Base-by-base conservation (phyloP, 2,329 filamentous ascomycete species). In the Dothideomycetes sp. region DNA sequence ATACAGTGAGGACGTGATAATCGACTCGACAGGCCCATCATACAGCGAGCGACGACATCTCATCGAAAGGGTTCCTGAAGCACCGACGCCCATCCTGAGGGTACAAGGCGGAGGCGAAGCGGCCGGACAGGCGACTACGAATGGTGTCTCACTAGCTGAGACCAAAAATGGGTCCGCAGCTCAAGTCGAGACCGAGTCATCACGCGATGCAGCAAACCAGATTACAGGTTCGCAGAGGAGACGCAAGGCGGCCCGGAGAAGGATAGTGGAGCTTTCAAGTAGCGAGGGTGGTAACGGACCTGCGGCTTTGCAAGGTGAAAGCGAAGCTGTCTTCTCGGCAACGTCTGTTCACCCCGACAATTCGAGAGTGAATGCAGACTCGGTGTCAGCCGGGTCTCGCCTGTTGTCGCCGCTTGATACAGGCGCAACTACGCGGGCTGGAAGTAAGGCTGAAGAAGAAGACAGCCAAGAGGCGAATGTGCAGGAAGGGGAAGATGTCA, bases 1-100 rank as follows among this genome's bases (percentile, higher is more conserved):
- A 4, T 94, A 91, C 54, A 82, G 80, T 0, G 84, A 94, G 48
- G 91, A 98, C 55, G 79, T 96, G 44, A 69, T 86, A 34, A 89
- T 98, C 50, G 91, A 98, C 57, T 80, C 82, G 2, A 76, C 77
- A 24, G 81, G 81, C 0, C 89, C 91, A 1, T 81, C 75, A n/a
- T 93, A 86, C 54, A 75, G 79, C 12, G 91, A 98, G 65, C 80
- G 79, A 56, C 86, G 86, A 52, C 81, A 84, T 48, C 70, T 98
- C 32, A 74, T 88, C 4, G 88, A 95, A 37, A 78, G 88, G 34
- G 84, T 72, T 9, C 81, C 84, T 2, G 79, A 80, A 14, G 74
- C 82, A 18, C 79, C 75, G 29, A 79, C 87, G 7, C 86, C 87
- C 0, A 79, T 94, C 12, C 10, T 80, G 3, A 72, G 84, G 44